Evolutionary conservation across 1,284 basidiomycete genomes (phyloP), one percentile per base, ranked within the genome.

Genomic region (Earliella scabrosa): DNA sequence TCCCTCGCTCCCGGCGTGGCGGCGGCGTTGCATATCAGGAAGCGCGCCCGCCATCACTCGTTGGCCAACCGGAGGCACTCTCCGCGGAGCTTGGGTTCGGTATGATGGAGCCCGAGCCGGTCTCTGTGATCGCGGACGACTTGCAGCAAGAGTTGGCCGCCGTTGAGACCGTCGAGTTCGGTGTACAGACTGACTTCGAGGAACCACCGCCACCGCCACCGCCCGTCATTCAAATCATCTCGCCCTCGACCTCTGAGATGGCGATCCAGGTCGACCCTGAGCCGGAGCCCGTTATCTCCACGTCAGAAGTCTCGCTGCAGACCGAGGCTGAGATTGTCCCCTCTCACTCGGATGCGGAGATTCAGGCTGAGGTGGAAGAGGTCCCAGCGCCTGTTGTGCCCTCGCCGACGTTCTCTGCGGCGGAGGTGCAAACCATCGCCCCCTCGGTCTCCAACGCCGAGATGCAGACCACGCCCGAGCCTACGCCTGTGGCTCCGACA

Each of bases 51-150:
- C 76, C 83, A 31, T 90, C 87, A 0, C 72, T 91, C 32, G 80
- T 90, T 10, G 86, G 83, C 31, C 80, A 82, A 13, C 87, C 88
- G 0, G 88, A 88, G 63, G 82, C 86, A 11, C 75, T 91, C 26
- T 84, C 87, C 23, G 78, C 81, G 29, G 88, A 89, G 67, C 75
- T 90, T 46, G 82, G 82, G 32, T 77, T 83, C 51, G 83, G 82
- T 59, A 79, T 76, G 73, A 61, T 76, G 67, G 54, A 51, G 23
- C 38, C 54, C 16, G 48, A 51, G 18, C 10, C 54, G 60, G 77
- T 69, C 1, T 64, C 75, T 56, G 61, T 65, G 38, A 65, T 68
- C 13, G 43, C 58, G 31, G 68, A 71, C 62, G 78, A 57, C 67
- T 75, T 66, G 69, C 77, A 62, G 66, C 72, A 65, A 16, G 60